Conservation (phyloP, 116 monocot genomes). For the Posidonia oceanica region DNA sequence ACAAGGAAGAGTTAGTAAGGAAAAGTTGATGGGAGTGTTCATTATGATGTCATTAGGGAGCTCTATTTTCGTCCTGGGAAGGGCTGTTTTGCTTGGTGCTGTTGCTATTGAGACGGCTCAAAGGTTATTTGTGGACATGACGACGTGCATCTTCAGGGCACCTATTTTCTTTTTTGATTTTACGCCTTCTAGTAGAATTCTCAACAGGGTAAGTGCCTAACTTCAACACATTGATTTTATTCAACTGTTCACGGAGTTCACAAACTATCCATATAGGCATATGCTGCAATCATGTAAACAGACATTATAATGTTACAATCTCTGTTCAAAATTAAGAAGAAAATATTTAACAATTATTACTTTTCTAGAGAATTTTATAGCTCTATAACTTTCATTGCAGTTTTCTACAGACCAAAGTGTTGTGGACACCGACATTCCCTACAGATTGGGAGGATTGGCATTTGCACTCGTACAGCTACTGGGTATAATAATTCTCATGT, state of each 20-base stretch:
- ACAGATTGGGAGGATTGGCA: slow-evolving; percentile 65
- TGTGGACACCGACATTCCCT: slow-evolving; percentile 83
- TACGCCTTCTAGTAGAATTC: slow-evolving; percentile 72
- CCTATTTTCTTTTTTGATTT: slow-evolving; percentile 68
- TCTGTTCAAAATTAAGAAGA: no score
- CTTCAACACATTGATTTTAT: background rate
- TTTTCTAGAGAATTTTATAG: no score
- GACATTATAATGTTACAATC: no score
- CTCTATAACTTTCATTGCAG: slow-evolving; percentile 20
- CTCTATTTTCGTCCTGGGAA: slow-evolving; percentile 56
- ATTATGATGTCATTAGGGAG: slow-evolving; percentile 41
- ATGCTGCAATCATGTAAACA: no score
- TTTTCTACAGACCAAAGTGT: slow-evolving; percentile 71
- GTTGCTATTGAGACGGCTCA: slow-evolving; percentile 73
- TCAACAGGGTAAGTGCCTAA: slow-evolving; percentile 51
- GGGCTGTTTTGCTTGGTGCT: slow-evolving; percentile 59
- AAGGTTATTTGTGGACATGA: slow-evolving; percentile 49
- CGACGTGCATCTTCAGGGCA: slow-evolving; percentile 41
- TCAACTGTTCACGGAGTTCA: no score
- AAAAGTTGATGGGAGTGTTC: slow-evolving; percentile 42
- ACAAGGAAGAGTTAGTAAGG: slow-evolving; percentile 29
- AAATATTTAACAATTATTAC: no score
- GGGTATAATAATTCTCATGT: slow-evolving; percentile 71
- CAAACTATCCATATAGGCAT: no score
- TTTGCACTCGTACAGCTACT: slow-evolving; percentile 79